phyloP scores from a whole-genome alignment of 1,284 basidiomycete species.

The Naganishia sp. region DNA sequence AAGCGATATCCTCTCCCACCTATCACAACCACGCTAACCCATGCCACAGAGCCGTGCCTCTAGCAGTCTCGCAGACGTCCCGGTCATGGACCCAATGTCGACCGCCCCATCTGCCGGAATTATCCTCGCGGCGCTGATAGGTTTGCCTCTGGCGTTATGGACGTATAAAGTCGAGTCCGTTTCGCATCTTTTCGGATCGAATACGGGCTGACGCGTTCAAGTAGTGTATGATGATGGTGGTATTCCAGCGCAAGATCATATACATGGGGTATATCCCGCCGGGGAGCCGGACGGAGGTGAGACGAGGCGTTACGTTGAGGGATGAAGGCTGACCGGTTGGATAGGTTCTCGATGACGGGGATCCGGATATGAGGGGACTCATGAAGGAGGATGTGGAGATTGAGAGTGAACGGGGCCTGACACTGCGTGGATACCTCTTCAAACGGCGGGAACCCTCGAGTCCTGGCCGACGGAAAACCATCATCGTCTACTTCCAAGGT shows the following conservation, averaged over 20 bases:
- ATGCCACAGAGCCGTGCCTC: no score
- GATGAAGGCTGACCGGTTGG: not conserved
- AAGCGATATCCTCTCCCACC: no score
- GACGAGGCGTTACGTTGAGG: constrained; percentile 32
- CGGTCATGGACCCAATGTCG: not conserved
- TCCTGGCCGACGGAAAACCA: constrained; percentile 34
- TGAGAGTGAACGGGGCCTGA: constrained; percentile 37
- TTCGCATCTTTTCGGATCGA: not conserved
- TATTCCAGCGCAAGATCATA: constrained; percentile 60
- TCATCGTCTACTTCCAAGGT: constrained; percentile 57
- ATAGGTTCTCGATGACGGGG: not conserved
- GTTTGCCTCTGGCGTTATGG: constrained; percentile 57
- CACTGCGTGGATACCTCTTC: constrained; percentile 48
- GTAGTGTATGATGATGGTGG: constrained; percentile 58
- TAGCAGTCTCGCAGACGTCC: no score
- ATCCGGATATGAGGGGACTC: constrained; percentile 43
- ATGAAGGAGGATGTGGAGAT: constrained; percentile 46
- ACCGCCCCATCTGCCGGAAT: not conserved
- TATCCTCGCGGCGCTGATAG: constrained; percentile 46
- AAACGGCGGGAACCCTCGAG: not conserved
- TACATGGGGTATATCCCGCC: constrained; percentile 61
- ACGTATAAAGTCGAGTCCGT: constrained; percentile 55
- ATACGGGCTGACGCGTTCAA: not conserved
- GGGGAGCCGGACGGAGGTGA: constrained; percentile 54
- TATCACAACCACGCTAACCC: no score